A percentile compares a stretch with the other conserved stretches of the same genome.
Evolutionary conservation across 305 asterid species (phyloP).

Genomic region (Caryopteris hybrid): DNA sequence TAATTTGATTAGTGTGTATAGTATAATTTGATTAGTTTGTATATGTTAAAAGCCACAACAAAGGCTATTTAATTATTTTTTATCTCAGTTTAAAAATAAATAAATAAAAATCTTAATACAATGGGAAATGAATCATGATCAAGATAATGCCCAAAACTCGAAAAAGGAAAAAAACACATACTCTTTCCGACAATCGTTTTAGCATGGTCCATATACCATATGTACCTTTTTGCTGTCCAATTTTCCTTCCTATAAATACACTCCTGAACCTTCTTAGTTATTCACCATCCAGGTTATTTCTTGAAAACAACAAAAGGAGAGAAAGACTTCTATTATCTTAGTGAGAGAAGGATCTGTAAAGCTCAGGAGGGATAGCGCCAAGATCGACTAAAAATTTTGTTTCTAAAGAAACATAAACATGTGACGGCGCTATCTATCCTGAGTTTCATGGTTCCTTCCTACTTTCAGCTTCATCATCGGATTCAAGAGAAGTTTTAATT

Average conservation of each 20-base stretch:
- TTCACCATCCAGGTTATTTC: conserved; percentile 16
- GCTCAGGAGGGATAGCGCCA: conserved; percentile 99
- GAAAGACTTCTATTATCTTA: neutral
- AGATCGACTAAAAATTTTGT: neutral
- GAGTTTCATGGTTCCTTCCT: conserved; percentile 70
- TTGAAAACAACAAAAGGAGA: neutral
- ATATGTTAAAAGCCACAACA: too few relatives aligned
- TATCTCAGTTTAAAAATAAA: neutral
- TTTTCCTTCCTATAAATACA: conserved; percentile 35
- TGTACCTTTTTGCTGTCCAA: conserved; percentile 8
- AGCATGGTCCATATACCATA: conserved; percentile 14
- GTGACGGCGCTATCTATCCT: conserved; percentile 83
- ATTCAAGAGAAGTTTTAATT: too few relatives aligned
- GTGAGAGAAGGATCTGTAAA: conserved; percentile 52
- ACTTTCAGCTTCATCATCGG: conserved; percentile 20
- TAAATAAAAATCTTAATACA: neutral
- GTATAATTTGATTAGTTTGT: too few relatives aligned
- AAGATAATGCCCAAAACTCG: neutral
- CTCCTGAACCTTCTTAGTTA: conserved; percentile 13
- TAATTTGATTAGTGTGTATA: too few relatives aligned
- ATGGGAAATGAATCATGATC: conserved; percentile 5
- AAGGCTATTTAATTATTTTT: neutral
- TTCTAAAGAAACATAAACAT: too few relatives aligned
- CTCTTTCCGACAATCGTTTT: conserved; percentile 21
- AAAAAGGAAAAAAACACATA: neutral